Base-by-base conservation (phyloP, 1,139 yeast species). In the Arxiozyma heterogenica region DNA sequence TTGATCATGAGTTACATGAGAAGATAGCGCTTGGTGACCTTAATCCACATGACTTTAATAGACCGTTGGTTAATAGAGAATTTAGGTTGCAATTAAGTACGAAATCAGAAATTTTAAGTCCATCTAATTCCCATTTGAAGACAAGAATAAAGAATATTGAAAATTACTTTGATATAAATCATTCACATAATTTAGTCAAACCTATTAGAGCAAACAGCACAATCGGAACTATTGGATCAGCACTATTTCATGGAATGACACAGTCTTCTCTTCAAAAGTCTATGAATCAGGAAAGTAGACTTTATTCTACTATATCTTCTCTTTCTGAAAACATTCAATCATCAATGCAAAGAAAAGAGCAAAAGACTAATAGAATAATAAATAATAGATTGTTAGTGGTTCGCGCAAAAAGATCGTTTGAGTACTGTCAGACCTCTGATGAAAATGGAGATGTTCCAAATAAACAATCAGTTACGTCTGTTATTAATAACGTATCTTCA, bases 1-100 rank as follows among this genome's bases (percentile, higher is more conserved):
- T 69, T 41, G 64, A 68, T 30, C 69, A 73, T 43, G 76, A 75
- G 0, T 57, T 79, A 5, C 90, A 87, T 59, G 62, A 64, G 2
- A 70, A 72, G 44, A 76, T 89, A 23, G 88, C 96, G 22, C 63
- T 62, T 18, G 97, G 95, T 0, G 75, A 74, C 17, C 62, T 86
- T 8, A 80, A 84, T 64, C 96, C 97, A 0, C 75, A 78, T 41
- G 76, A 83, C 9, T 84, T 80, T 61, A 69, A 72, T 45, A 63
- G 68, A 20, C 73, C 70, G 1, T 57, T 82, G 39, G 64, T 70
- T 1, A 70, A 73, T 55, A 71, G 76, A 58, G 71, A 67, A 49
- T 62, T 57, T 17, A 59, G 55, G 43, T 47, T 67, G 23, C 65
- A 64, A 47, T 46, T 64, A 21, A 49, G 55, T 9, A 63, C 71